Base-by-base conservation (phyloP, 2,329 filamentous ascomycete species). In the Trichoderma sp. region DNA sequence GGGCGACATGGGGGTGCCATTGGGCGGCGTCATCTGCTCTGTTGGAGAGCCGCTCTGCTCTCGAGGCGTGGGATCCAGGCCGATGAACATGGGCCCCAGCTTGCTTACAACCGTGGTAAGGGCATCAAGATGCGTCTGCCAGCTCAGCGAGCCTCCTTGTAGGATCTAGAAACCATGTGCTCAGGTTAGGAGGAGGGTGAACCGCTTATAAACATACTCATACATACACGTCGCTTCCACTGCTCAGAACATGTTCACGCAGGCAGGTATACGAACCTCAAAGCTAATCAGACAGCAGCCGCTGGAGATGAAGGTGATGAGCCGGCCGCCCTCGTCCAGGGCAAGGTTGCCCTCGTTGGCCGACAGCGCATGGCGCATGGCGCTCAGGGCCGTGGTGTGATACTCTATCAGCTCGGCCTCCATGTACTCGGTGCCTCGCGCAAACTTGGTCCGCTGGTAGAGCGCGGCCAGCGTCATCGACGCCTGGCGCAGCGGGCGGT, bases 201-300 rank as follows among this genome's bases (percentile, higher is more conserved):
- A 56, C 14, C 32, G 52, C 4, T 43, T 26, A 56, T 21, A 4
- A 32, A 24, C 28, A 30, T 34, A 13, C 51, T 16, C 60, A 39
- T 49, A 28, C 52, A 43, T 32, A 8, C 54, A 30, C 16, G 39
- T n/a, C 18, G 39, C 39, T 43, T 43, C 16, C 10, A 43, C 39
- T 43, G 28, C 26, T 34, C 10, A 18, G 28, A 34, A 43, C 60
- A 18, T 34, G 24, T 16, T 16, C 37, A 32, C 16, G 49, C 37
- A 32, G 21, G 49, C 37, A 24, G 21, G 49, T 8, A 51, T 66
- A 58, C 63, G 54, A 66, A 66, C 63, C 63, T 66, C 63, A n/a
- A 66, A 66, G 24, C 63, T 66, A n/a, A 66, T 66, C 6, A 66
- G 54, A 66, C 63, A 66, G 43, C 63, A 66, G 37, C 63, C 63